Conservation (phyloP, 2,329 filamentous ascomycete genomes). For the Bipolaris victoriae region DNA sequence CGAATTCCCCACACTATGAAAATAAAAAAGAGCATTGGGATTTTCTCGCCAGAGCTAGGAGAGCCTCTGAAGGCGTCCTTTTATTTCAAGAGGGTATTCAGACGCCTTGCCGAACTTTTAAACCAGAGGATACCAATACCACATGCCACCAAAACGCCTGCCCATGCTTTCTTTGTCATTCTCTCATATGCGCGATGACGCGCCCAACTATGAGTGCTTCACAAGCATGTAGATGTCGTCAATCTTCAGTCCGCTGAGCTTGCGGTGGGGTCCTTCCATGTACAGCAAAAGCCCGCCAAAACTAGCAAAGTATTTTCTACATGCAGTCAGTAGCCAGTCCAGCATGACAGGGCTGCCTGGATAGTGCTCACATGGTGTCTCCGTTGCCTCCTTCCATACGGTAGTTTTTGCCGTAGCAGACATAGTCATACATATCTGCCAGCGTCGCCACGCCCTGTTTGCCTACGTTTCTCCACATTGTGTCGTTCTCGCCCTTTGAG, state of each 20-base stretch:
- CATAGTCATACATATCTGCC: constrained; percentile 85
- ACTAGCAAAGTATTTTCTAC: constrained; percentile 89
- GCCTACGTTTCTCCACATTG: constrained; percentile 70
- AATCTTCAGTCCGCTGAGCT: constrained; percentile 87
- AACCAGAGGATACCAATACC: constrained; percentile 38
- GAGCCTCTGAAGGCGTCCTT: constrained; percentile 22
- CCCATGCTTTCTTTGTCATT: constrained; percentile 33
- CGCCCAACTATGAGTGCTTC: constrained; percentile 72
- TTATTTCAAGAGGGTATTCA: constrained; percentile 37
- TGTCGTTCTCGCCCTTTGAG: constrained; percentile 57
- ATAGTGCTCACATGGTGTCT: constrained; percentile 77
- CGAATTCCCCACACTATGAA: constrained; percentile 68
- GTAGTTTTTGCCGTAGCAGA: constrained; percentile 88
- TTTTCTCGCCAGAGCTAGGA: not conserved
- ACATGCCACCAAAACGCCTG: constrained; percentile 37
- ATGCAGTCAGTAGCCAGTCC: constrained; percentile 31
- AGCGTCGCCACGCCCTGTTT: constrained; percentile 58
- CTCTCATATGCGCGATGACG: not conserved
- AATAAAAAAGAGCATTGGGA: constrained; percentile 12
- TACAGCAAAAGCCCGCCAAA: constrained; percentile 92
- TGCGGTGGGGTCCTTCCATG: constrained; percentile 93
- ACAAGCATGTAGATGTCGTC: constrained; percentile 92
- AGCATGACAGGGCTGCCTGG: not conserved
- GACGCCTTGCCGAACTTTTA: constrained; percentile 38
- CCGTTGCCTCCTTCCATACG: constrained; percentile 84